Base-by-base conservation (phyloP, 1,284 basidiomycete species). In the Ceratorhiza oryzae-sativae region DNA sequence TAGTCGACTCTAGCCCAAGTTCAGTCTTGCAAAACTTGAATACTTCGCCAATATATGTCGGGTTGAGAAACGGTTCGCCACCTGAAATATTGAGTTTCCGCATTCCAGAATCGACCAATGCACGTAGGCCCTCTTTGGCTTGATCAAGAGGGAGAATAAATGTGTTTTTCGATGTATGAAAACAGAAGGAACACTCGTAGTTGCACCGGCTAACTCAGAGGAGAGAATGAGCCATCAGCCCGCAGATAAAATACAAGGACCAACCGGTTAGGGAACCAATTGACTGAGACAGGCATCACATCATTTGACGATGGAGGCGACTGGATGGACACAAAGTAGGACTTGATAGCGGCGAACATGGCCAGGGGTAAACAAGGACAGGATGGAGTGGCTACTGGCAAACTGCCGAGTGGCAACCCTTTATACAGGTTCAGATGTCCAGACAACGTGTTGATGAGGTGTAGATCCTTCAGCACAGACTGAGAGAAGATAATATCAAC, bases 21-120 rank as follows among this genome's bases (percentile, higher is more conserved):
- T 82, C 82, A 34, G 82, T 80, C 72, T 83, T 83, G 73, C 82
- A 83, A 48, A 78, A 83, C 1, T 78, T 77, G 77, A 83, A 82
- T 0, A 83, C 61, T 36, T 83, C 81, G 0, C 83, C 81, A 9
- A 83, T 80, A 59, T 81, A 82, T 0, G 75, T 72, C 0, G 82
- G 77, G 51, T 83, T 76, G 13, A 84, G 79, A 71, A 83, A 82
- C 0, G 82, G 82, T 55, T 84, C 82, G 0, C 82, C 82, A 1
- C 83, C 83, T 56, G 79, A 80, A 68, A 83, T 83, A 68, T 84
- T 83, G 20, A 83, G 76, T 59, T 84, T 84, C 67, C 76, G 78
- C 82, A 84, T 83, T 0, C 83, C 82, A 0, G 79, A 78, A 2
- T 80, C 76, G 0, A 72, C 78, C 1, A 83, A 79, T 39, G 83